These are phyloP conservation scores for Aspergillus sparsus DNA, from an alignment of 495 filamentous ascomycete species.

Conservation along the genomic window DNA sequence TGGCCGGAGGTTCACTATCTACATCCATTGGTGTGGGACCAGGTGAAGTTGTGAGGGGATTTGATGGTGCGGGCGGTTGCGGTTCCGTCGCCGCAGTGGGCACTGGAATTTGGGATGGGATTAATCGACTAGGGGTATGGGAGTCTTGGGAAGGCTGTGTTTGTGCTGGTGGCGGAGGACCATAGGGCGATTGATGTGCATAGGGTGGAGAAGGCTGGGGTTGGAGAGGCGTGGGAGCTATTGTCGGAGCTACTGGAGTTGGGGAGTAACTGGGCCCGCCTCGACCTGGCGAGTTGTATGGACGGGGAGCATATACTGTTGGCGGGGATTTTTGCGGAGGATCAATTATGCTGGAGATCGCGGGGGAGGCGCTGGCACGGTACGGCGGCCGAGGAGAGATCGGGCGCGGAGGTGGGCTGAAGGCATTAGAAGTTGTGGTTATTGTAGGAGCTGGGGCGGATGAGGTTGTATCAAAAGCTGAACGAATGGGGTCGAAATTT, in stretches of 20 bases:
- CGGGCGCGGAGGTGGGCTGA: constrained; percentile 39
- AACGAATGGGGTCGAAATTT: constrained; percentile 85
- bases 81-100: constrained; percentile 16
- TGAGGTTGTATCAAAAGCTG: constrained; percentile 61
- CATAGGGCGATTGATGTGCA: constrained; percentile 35
- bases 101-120: constrained; percentile 27
- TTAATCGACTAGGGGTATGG: constrained; percentile 22
- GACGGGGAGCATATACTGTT: constrained; percentile 30
- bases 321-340: constrained; percentile 55
- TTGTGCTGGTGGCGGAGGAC: constrained; percentile 24
- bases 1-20: constrained; percentile 32
- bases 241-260: constrained; percentile 31
- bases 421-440: constrained; percentile 46
- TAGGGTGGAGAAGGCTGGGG: constrained; percentile 28
- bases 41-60: constrained; percentile 18
- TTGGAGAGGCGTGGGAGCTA: constrained; percentile 30
- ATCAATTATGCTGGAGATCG: constrained; percentile 87
- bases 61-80: constrained; percentile 13
- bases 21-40: constrained; percentile 43
- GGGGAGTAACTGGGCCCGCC: constrained; percentile 32
- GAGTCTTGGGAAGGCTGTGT: constrained; percentile 30
- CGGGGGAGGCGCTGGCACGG: constrained; percentile 82
- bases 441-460: constrained; percentile 57
- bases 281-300: constrained; percentile 38
- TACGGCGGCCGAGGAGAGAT: constrained; percentile 46